These are phyloP conservation scores for Parmelia sp. DNA, from an alignment of 495 filamentous ascomycete genomes.

Conservation along the genomic window DNA sequence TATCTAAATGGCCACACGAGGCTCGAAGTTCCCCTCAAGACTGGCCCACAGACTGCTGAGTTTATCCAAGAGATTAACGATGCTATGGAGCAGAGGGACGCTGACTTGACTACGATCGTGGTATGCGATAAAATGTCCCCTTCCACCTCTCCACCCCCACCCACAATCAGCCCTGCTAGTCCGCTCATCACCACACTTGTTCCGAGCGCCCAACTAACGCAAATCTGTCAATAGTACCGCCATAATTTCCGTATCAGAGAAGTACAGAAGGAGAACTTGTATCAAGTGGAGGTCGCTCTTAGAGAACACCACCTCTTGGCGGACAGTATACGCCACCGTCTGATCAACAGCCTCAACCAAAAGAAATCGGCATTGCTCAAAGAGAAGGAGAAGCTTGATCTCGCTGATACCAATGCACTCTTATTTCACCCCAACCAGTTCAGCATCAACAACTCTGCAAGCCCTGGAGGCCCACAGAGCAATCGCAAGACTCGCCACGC, in stretches of 20 bases:
- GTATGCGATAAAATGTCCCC: slow-evolving; percentile 55
- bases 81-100: slow-evolving; percentile 75
- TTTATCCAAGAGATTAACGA: slow-evolving; percentile 84
- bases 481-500: slow-evolving; percentile 81
- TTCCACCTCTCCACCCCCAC: slow-evolving; percentile 23
- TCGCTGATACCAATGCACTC: slow-evolving; percentile 79
- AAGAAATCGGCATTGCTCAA: slow-evolving; percentile 71
- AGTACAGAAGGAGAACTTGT: slow-evolving; percentile 31
- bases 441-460: slow-evolving; percentile 70
- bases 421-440: slow-evolving; percentile 91
- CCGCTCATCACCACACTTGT: neutral
- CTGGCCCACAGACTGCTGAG: slow-evolving; percentile 71
- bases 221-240: slow-evolving; percentile 14
- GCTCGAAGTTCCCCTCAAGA: slow-evolving; percentile 51
- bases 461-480: slow-evolving; percentile 71
- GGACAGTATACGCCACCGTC: slow-evolving; percentile 71
- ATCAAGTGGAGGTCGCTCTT: slow-evolving; percentile 65
- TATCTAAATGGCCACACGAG: slow-evolving; percentile 40
- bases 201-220: neutral
- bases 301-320: slow-evolving; percentile 76
- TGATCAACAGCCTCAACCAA: slow-evolving; percentile 67
- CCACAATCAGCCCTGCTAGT: neutral
- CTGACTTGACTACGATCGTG: slow-evolving; percentile 64
- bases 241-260: slow-evolving; percentile 24
- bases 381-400: slow-evolving; percentile 85